Evolutionary conservation across 2,329 filamentous ascomycete genomes (phyloP), one percentile per base, ranked within the genome.

Genomic region (Penicillium vulpinum): DNA sequence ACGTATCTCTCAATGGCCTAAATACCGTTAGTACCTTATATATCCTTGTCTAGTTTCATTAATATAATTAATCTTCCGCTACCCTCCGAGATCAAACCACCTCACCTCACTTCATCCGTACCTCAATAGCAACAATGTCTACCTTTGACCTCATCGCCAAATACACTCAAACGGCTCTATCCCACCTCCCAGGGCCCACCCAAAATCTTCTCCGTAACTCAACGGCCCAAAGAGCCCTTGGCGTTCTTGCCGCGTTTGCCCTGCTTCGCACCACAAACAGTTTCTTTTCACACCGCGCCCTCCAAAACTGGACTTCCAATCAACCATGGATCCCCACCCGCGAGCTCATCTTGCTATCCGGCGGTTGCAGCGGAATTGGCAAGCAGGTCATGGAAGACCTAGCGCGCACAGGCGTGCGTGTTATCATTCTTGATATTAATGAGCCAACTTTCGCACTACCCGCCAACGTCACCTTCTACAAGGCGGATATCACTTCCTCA

Each of bases 331-430:
- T 67, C 13, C 26, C 61, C 1, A 46, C 58, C 11, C 62, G 61
- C 26, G 74, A 76, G 60, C 52, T 76, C 18, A 67, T 75, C 6
- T 63, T 77, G 5, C 10, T 76, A 18, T 74, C 73, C 0, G 74
- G 74, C 8, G 74, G 74, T 7, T 70, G 67, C 57, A 72, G 70
- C 44, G 74, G 73, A 4, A 77, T 77, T 31, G 74, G 74, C 36
- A 73, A 72, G 54, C 69, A 74, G 52, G 64, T 75, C 51, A 67
- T 73, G 62, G 52, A 65, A 6, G 69, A 73, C 41, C 54, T 77
- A 15, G 62, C 70, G 4, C 44, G 57, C 21, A 61, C 51, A 6
- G 70, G 70, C 2, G 62, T 71, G 29, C 70, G 65, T 4, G 71
- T 76, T 3, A 59, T 74, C n/a, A 70, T 77, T 41, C 59, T 74